A percentile compares a stretch with the other conserved stretches of the same genome.
These are phyloP conservation scores for Monosporascus cannonballus DNA, from an alignment of 2,329 filamentous ascomycete genomes.

Conservation along the genomic window DNA sequence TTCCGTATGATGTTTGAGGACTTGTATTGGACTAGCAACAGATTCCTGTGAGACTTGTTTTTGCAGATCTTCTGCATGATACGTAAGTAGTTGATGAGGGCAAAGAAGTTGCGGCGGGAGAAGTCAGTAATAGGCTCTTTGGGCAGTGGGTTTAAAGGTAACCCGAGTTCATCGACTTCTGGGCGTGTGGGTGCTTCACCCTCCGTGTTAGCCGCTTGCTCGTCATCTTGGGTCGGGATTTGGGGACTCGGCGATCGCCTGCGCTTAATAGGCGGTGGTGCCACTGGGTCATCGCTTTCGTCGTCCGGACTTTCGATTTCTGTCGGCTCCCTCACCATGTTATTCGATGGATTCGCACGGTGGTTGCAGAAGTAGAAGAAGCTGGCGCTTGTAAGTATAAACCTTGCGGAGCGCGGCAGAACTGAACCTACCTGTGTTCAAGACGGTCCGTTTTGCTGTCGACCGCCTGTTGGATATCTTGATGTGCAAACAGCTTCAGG, in stretches of 20 bases:
- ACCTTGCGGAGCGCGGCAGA: not conserved
- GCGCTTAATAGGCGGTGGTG: constrained; percentile 74
- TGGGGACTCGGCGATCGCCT: constrained; percentile 37
- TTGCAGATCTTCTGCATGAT: constrained; percentile 98
- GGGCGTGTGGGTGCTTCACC: constrained; percentile 36
- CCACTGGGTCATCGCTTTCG: constrained; percentile 69
- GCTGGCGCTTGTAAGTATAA: constrained; percentile 36
- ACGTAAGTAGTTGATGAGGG: constrained; percentile 88
- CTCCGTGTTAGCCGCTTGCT: constrained; percentile 24
- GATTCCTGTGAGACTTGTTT: constrained; percentile 87
- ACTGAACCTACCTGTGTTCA: constrained; percentile 63
- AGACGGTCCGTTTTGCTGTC: constrained; percentile 79
- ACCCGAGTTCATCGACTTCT: constrained; percentile 81
- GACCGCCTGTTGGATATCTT: constrained; percentile 86
- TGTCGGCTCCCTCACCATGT: constrained; percentile 17
- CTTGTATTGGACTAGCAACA: constrained; percentile 93
- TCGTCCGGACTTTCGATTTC: constrained; percentile 32
- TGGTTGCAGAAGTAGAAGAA: constrained; percentile 87
- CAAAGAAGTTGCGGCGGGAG: constrained; percentile 92
- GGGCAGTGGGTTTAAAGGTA: constrained; percentile 66
- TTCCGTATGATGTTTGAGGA: constrained; percentile 88
- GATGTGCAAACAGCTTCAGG: constrained; percentile 87
- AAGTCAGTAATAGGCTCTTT: constrained; percentile 78
- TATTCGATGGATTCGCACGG: constrained; percentile 23
- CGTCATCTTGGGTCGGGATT: constrained; percentile 18